Evolutionary conservation across 805 yeast species (phyloP), one percentile per base, ranked within the genome.

Genomic region (Helenozyma baotianmanensis): DNA sequence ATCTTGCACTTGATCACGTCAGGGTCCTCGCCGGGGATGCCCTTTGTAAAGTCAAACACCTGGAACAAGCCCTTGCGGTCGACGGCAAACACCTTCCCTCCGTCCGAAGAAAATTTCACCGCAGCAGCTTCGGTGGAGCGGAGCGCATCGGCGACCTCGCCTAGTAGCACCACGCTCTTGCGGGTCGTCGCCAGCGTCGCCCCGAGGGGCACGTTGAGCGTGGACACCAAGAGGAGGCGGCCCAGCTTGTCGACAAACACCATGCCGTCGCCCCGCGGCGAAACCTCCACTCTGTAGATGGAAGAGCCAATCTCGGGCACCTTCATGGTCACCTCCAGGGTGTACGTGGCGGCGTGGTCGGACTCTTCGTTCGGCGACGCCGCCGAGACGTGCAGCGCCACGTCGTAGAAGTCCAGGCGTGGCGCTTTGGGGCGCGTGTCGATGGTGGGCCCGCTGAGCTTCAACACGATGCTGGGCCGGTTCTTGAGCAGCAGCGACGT

Each of bases 41-140:
- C 96, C 33, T 87, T 89, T 10, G 92, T 83, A 60, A 88, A 89
- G 58, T 89, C 97, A 45, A 83, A 85, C 21, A 88, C 74, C 41
- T 80, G 79, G 28, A 88, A 60, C 1, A 76, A 57, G 0, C 97
- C 97, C 48, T 83, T 85, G 25, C 96, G 64, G 56, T 89, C 97
- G 11, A 87, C 70, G 4, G 78, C 71, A 45, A 76, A 80, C 13
- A 89, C 63, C 40, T 78, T 78, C 29, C 88, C 88, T 0, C 97
- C 97, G 51, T 84, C 86, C 8, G 76, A 70, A 22, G 89, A 81
- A 51, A 86, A 89, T 32, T 71, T 60, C 40, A 89, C 54, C 2
- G 88, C 69, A 0, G 97, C 96, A n/a, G 89, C 74, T 53, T 84
- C 92, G 22, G 76, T 65, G 24, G 70, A 74, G 30, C 87, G 69